phyloP scores from a whole-genome alignment of 768 basidiomycete genomes.

The Leccinum ochraceum region DNA sequence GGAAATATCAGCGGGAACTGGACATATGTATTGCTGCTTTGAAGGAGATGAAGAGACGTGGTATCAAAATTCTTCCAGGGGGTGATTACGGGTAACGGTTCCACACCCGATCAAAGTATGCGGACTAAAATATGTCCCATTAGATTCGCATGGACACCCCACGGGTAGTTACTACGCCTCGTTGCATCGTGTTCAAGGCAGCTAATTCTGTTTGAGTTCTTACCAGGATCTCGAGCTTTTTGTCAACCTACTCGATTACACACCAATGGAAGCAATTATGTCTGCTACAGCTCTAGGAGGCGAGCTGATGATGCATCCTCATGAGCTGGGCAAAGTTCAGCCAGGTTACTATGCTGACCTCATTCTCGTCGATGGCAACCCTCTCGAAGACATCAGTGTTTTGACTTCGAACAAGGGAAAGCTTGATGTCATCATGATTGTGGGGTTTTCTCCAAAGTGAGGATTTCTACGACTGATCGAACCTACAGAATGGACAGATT shows the following conservation, averaged over 20 bases:
- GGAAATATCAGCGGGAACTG: conserved; percentile 33
- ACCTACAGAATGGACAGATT: conserved; percentile 27
- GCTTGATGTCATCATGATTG: conserved; percentile 38
- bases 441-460: conserved; percentile 15
- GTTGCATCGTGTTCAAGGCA: background rate
- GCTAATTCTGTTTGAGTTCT: conserved; percentile 22
- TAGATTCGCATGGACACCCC: conserved; percentile 36
- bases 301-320: conserved; percentile 36
- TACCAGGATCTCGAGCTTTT: conserved; percentile 40
- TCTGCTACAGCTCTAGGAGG: conserved; percentile 38
- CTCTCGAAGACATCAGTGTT: conserved; percentile 36
- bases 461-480: conserved; percentile 1
- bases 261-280: conserved; percentile 40
- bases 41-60: conserved; percentile 39
- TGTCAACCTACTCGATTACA: conserved; percentile 36
- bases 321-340: conserved; percentile 39
- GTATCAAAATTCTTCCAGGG: conserved; percentile 38
- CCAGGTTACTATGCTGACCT: conserved; percentile 40
- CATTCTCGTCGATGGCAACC: conserved; percentile 38
- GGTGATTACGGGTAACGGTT: conserved; percentile 38
- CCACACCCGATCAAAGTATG: background rate
- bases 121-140: background rate
- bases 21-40: conserved; percentile 35
- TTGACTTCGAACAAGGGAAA: conserved; percentile 33
- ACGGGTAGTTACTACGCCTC: conserved; percentile 21